phyloP scores from a whole-genome alignment of 805 yeast species.

The Dipodascus albidus region DNA sequence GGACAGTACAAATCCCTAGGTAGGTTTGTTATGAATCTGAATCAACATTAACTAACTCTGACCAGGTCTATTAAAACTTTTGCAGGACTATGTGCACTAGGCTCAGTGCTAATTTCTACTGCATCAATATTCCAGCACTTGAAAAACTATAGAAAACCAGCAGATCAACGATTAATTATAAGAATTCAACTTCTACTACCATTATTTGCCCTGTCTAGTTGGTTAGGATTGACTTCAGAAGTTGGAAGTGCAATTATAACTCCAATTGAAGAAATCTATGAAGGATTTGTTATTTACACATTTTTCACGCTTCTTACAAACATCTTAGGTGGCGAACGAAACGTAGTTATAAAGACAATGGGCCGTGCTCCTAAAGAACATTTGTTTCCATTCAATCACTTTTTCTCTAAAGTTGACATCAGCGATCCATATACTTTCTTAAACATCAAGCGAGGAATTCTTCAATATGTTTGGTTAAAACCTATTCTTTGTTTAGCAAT shows the following conservation, averaged over 20 bases:
- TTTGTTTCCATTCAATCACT: constrained; percentile 41
- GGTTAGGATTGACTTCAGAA: constrained; percentile 40
- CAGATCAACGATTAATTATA: constrained; percentile 73
- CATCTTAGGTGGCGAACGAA: constrained; percentile 85
- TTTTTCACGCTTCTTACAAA: constrained; percentile 75
- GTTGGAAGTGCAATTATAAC: constrained; percentile 40
- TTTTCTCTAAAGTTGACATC: constrained; percentile 53
- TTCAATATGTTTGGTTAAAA: constrained; percentile 93
- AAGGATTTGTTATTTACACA: constrained; percentile 91
- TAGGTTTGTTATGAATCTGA: background rate
- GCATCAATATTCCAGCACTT: constrained; percentile 42
- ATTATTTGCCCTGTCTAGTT: constrained; percentile 63
- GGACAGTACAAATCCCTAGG: background rate
- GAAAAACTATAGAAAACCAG: constrained; percentile 74
- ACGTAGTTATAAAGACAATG: constrained; percentile 58
- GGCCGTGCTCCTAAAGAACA: constrained; percentile 65
- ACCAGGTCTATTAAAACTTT: background rate
- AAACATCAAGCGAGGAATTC: constrained; percentile 66
- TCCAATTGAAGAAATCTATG: constrained; percentile 81
- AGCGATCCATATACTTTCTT: constrained; percentile 77
- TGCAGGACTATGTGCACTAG: constrained; percentile 12
- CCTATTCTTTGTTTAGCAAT: constrained; percentile 63
- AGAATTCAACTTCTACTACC: constrained; percentile 79
- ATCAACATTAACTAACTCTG: background rate
- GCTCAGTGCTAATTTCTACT: constrained; percentile 32